Evolutionary conservation across 2,329 filamentous ascomycete genomes (phyloP), one percentile per base, ranked within the genome.

Genomic region (Acephala macrosclerotiorum): DNA sequence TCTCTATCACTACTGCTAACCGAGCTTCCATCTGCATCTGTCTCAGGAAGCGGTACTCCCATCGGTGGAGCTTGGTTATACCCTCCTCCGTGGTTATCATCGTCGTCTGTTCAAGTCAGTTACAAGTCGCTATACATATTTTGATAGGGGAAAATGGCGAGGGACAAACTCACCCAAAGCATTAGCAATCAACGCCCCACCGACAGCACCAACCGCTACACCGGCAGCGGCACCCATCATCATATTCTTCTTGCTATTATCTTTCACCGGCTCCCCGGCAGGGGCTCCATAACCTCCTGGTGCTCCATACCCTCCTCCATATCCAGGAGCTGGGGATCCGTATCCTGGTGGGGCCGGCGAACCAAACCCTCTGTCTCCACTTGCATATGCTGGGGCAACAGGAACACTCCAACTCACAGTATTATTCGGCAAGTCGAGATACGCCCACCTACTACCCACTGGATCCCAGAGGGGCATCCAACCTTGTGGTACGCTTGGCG

Each of bases 401-500:
- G 70, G 70, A 7, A 68, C 55, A 18, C 26, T 68, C 70, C 70
- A 71, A 55, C 64, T 86, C 79, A 75, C 67, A 35, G 57, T 67
- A 40, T 63, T 65, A 25, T 66, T 64, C n/a, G 40, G 60, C 20
- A 49, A 20, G 53, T 91, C 87, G 64, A 87, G 81, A 73, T 89
- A 92, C 79, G 86, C 91, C 80, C 86, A 90, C 63, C 86, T 85
- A 73, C 89, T 85, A 66, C 82, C 80, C 65, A 80, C 81, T 64
- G 86, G 83, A 70, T 91, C 89, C 78, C 84, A 91, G 76, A 89
- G 85, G 26, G 87, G 81, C 33, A 80, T 79, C 89, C 89, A 91
- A 70, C 89, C 89, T 58, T 81, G 74, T 26, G 89, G 83, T 69
- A 90, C 79, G 66, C 85, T 80, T 26, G 88, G 84, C 3, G 73